Conservation (phyloP, 2,329 filamentous ascomycete genomes). For the Clonostachys sp. region DNA sequence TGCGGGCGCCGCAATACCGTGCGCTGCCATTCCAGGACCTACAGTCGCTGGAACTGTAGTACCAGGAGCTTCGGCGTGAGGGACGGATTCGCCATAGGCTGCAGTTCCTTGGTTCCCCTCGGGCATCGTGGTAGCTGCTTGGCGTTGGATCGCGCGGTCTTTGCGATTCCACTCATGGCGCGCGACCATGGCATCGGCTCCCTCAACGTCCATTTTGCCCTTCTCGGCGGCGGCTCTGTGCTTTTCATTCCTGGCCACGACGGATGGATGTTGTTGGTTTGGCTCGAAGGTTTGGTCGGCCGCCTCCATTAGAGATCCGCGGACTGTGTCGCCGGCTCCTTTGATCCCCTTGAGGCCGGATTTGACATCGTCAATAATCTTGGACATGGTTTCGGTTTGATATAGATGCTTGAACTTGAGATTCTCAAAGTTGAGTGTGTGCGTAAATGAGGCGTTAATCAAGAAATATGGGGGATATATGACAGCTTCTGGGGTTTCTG, state of each 20-base stretch:
- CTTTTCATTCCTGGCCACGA: background rate
- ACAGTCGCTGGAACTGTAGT: too few relatives aligned
- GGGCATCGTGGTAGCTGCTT: too few relatives aligned
- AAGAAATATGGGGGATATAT: too few relatives aligned
- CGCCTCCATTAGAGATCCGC: constrained; percentile 10
- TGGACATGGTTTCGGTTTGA: constrained; percentile 7
- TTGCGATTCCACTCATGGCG: constrained; percentile 10
- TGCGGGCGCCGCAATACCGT: too few relatives aligned
- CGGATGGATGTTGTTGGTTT: constrained; percentile 3
- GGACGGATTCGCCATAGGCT: too few relatives aligned
- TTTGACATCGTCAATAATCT: constrained; percentile 13
- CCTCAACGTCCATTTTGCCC: constrained; percentile 10
- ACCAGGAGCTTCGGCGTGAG: too few relatives aligned
- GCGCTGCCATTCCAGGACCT: too few relatives aligned
- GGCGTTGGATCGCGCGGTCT: constrained; percentile 1
- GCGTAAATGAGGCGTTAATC: too few relatives aligned
- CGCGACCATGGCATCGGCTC: constrained; percentile 9
- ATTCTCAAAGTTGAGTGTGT: background rate
- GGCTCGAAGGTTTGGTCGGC: constrained; percentile 12
- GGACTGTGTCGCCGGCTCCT: constrained; percentile 12
- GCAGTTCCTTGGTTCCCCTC: too few relatives aligned
- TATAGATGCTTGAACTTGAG: background rate
- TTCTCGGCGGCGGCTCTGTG: constrained; percentile 8
- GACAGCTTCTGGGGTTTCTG: too few relatives aligned
- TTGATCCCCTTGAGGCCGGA: constrained; percentile 12